Evolutionary conservation across 495 filamentous ascomycete genomes (phyloP), one percentile per base, ranked within the genome.

Genomic region (Talaromyces trachyspermus): DNA sequence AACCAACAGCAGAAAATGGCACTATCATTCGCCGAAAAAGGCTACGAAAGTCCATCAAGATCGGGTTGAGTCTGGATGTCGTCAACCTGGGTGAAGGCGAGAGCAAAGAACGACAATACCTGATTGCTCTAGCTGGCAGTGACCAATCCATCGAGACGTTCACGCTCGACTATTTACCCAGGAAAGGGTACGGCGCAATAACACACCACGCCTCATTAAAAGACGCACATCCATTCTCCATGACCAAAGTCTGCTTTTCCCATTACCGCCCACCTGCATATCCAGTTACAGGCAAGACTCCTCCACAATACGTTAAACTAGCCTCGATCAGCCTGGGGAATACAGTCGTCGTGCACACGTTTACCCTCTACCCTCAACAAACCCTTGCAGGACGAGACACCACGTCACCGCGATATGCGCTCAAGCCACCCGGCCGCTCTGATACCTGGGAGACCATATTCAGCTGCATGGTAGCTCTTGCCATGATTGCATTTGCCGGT

Each of bases 261-360:
- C 72, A 75, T 22, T 86, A 87, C 60, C 64, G 59, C 23, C 71
- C 81, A 4, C 84, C 84, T 0, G 48, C 72, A 38, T 69, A 69
- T 32, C 65, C 71, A 8, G 57, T 69, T 30, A 58, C 69, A 1
- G 61, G 68, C 48, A 62, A 69, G 9, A 59, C 74, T 44, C 63
- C 61, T 19, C 72, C 73, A 8, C 78, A 84, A 49, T 75, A 80
- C 50, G 62, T 95, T 49, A 89, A 87, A 54, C 75, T 98, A 5
- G 90, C 89, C 14, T 92, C 86, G 40, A 82, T 87, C 38, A 86
- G 84, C 50, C 81, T 94, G 60, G 87, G 83, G 47, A 91, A 89
- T 61, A 90, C 85, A 7, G 77, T 89, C 36, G 81, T 89, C 37
- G 84, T 95, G 26, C 88, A 95, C 65, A 86, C 85, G 17, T 69